Conservation (phyloP, 257 asterid genomes). For the Jacaranda mimosifolia region DNA sequence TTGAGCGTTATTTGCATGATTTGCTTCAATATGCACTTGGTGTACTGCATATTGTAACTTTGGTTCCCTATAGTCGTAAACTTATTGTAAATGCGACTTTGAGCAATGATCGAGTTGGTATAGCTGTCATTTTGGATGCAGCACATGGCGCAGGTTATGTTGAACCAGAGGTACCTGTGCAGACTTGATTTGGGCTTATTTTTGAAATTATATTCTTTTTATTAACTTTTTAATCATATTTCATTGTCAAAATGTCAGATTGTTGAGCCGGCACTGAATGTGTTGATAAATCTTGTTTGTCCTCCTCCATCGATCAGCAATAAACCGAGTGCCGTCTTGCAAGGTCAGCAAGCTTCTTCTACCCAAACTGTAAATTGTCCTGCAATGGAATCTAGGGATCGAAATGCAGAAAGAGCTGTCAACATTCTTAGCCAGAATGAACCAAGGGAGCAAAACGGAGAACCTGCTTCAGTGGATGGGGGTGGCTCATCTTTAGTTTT, state of each 20-base stretch:
- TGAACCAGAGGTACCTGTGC: constrained; percentile 66
- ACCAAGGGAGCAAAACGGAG: constrained; percentile 67
- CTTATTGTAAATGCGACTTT: constrained; percentile 62
- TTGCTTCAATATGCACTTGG: constrained; percentile 75
- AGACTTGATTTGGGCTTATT: background rate
- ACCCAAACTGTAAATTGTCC: constrained; percentile 63
- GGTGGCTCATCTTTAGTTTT: constrained; percentile 52
- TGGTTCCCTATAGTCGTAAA: constrained; percentile 67
- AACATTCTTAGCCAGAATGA: constrained; percentile 59
- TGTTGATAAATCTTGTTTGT: constrained; percentile 70
- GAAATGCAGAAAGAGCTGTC: constrained; percentile 60
- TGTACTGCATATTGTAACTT: constrained; percentile 64
- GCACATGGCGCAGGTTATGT: constrained; percentile 69
- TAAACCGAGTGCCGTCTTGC: constrained; percentile 67
- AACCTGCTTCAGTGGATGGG: constrained; percentile 70
- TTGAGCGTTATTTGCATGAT: constrained; percentile 70
- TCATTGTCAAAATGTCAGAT: constrained; percentile 47
- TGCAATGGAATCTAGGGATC: constrained; percentile 65
- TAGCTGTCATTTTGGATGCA: constrained; percentile 73
- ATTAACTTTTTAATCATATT: background rate
- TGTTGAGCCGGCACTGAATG: constrained; percentile 67
- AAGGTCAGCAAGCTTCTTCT: constrained; percentile 72
- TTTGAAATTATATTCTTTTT: background rate
- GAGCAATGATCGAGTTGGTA: constrained; percentile 71
- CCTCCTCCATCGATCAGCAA: constrained; percentile 87